phyloP scores from a whole-genome alignment of 768 basidiomycete species.

The Termitomyces heimii region DNA sequence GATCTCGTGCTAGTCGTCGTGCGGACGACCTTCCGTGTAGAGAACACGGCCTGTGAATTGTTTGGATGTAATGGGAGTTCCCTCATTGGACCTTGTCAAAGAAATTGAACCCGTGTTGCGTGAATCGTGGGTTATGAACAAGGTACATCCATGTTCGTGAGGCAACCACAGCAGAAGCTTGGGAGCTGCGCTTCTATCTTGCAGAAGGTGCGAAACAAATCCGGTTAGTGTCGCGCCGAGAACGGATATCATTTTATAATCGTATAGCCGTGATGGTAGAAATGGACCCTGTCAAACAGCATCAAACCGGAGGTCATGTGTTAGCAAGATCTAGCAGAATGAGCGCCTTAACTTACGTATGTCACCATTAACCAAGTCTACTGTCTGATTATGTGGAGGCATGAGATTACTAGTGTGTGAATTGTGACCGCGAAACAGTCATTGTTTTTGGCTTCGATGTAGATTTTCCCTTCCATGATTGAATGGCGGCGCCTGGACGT shows the following conservation, averaged over 20 bases:
- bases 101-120: no score
- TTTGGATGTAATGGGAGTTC: neutral
- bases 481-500: slow-evolving; percentile 3
- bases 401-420: neutral
- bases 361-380: no score
- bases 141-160: neutral
- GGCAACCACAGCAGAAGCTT: neutral
- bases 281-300: neutral
- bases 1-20: neutral
- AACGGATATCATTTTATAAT: neutral
- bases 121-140: neutral
- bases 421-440: neutral
- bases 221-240: neutral
- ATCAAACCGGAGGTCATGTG: neutral
- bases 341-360: neutral
- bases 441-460: neutral
- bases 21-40: neutral
- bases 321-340: neutral
- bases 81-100: neutral
- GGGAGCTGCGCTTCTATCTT: neutral
- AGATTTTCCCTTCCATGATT: neutral
- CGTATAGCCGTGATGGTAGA: neutral
- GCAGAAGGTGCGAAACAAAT: neutral
- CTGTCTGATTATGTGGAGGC: neutral
- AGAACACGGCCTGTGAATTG: neutral